Conservation (phyloP, 495 filamentous ascomycete species). For the Annulohypoxylon bovei region DNA sequence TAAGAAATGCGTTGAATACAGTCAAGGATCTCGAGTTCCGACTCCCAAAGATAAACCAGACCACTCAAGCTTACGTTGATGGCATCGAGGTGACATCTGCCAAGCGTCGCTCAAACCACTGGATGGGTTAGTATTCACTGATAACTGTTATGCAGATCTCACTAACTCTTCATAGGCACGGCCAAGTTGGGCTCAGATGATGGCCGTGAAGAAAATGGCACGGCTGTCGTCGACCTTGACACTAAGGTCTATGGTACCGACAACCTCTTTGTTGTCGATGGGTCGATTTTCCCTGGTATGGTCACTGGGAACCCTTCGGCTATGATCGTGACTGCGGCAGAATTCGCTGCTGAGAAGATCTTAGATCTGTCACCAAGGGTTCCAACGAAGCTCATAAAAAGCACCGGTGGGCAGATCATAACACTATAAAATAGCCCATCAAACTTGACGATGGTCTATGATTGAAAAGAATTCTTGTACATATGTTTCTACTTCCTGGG, state of each 20-base stretch:
- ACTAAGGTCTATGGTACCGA: slow-evolving; percentile 76
- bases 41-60: slow-evolving; percentile 61
- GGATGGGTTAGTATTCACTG: slow-evolving; percentile 59
- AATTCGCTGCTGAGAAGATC: slow-evolving; percentile 64
- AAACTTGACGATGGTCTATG: slow-evolving; percentile 3
- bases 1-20: slow-evolving; percentile 62
- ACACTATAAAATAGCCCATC: slow-evolving; percentile 26
- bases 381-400: slow-evolving; percentile 20
- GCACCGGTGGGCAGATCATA: slow-evolving; percentile 39
- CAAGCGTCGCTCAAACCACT: slow-evolving; percentile 74
- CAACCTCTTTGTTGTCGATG: slow-evolving; percentile 74
- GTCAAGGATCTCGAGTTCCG: slow-evolving; percentile 63
- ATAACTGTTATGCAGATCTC: neutral
- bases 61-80: slow-evolving; percentile 65
- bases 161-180: slow-evolving; percentile 52
- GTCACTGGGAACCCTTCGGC: slow-evolving; percentile 68
- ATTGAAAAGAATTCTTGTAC: slow-evolving; percentile 36
- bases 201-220: slow-evolving; percentile 65
- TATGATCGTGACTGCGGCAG: slow-evolving; percentile 67
- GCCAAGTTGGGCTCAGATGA: slow-evolving; percentile 73
- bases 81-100: slow-evolving; percentile 60
- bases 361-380: slow-evolving; percentile 37
- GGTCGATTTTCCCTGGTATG: slow-evolving; percentile 70
- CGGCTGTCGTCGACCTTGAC: slow-evolving; percentile 76
- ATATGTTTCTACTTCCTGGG: slow-evolving; percentile 28